phyloP scores from a whole-genome alignment of 2,329 filamentous ascomycete genomes.

The Elsinoe batatas region DNA sequence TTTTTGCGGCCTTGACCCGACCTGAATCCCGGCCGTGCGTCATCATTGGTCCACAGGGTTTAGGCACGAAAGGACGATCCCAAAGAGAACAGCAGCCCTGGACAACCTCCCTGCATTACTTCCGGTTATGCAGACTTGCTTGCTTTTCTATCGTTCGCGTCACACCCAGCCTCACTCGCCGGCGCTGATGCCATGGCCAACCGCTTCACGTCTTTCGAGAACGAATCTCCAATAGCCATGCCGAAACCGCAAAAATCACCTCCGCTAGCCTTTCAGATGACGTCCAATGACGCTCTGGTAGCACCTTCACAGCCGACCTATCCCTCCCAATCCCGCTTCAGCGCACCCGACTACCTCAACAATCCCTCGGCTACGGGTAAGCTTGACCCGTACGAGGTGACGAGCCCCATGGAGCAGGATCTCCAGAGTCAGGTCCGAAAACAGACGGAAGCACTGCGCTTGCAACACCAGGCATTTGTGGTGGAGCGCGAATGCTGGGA shows the following conservation, averaged over 20 bases:
- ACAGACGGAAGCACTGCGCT: slow-evolving; percentile 24
- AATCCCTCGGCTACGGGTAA: not conserved
- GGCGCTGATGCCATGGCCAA: slow-evolving; percentile 5
- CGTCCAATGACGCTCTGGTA: slow-evolving; percentile 27
- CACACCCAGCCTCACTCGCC: not conserved
- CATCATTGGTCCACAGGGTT: slow-evolving; percentile 7
- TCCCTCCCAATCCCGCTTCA: slow-evolving; percentile 8
- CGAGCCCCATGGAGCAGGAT: slow-evolving; percentile 16
- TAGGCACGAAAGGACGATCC: not conserved
- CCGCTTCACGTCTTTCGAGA: slow-evolving; percentile 1
- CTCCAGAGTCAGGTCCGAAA: slow-evolving; percentile 28
- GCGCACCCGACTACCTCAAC: slow-evolving; percentile 13
- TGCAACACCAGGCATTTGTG: slow-evolving; percentile 27
- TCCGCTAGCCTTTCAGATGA: slow-evolving; percentile 27
- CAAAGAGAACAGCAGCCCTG: not conserved
- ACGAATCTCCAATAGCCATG: slow-evolving; percentile 2
- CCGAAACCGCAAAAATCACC: slow-evolving; percentile 24
- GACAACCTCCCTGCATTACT: not conserved
- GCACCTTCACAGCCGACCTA: slow-evolving; percentile 16
- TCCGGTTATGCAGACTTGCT: not conserved
- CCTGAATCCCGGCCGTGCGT: not conserved
- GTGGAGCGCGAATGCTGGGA: slow-evolving; percentile 27
- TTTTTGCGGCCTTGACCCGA: not conserved
- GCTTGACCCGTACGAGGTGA: slow-evolving; percentile 8
- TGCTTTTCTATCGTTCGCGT: slow-evolving; percentile 9